These are phyloP conservation scores for Ophiostoma piceae DNA, from an alignment of 2,329 filamentous ascomycete genomes.

Conservation along the genomic window DNA sequence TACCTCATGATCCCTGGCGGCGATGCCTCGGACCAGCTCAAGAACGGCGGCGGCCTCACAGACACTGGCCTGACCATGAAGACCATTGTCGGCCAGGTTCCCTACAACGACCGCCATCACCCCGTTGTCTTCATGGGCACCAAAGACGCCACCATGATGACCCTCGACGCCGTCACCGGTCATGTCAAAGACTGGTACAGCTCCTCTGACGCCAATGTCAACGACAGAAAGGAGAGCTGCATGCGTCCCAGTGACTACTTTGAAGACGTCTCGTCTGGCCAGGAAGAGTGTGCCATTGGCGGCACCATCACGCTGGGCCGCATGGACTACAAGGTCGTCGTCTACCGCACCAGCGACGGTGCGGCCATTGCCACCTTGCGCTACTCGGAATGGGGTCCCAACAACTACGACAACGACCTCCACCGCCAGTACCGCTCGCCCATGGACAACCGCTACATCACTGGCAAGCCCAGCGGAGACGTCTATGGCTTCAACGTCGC, in stretches of 20 bases:
- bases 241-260: conserved; percentile 57
- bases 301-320: conserved; percentile 79
- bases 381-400: conserved; percentile 92
- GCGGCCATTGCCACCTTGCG: conserved; percentile 80
- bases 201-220: conserved; percentile 57
- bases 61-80: conserved; percentile 73
- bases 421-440: conserved; percentile 74
- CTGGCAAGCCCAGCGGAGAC: conserved; percentile 76
- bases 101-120: conserved; percentile 68
- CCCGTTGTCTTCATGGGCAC: conserved; percentile 84
- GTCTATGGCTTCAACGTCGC: conserved; percentile 74
- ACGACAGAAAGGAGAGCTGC: conserved; percentile 58
- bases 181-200: conserved; percentile 80
- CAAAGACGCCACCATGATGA: conserved; percentile 86
- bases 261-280: conserved; percentile 54
- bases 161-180: conserved; percentile 80
- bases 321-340: conserved; percentile 83
- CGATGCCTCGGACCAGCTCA: conserved; percentile 28
- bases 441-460: conserved; percentile 84
- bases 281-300: conserved; percentile 65
- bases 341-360: conserved; percentile 64
- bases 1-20: conserved; percentile 76
- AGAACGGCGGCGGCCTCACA: conserved; percentile 44
- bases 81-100: conserved; percentile 74
- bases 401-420: conserved; percentile 83